Base-by-base conservation (phyloP, 495 filamentous ascomycete genomes). In the Parachaetomium inaequale region DNA sequence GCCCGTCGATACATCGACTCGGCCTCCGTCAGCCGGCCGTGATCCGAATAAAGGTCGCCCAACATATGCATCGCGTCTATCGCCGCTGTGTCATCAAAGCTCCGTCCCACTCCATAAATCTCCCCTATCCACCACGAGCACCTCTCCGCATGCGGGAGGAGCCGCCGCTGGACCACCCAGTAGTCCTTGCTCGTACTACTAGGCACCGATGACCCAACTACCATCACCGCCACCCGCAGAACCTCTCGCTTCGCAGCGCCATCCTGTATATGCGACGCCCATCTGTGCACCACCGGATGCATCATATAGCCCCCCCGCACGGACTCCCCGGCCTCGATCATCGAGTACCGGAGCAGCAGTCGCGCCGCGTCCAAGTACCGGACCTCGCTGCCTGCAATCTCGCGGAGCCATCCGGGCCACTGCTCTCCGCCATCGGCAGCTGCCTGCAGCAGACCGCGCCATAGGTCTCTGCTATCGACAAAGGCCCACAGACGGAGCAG, bases 281-380 rank as follows among this genome's bases (percentile, higher is more conserved):
- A 76, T 66, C 68, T 70, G 63, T 77, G 66, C 32, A 74, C 68
- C 36, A 74, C 72, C 55, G 64, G 63, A 57, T 76, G 70, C 53
- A 74, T 74, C 57, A 61, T 64, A 65, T 73, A 66, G 59, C 47
- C 60, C 5, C 66, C 63, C 46, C 50, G 59, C 45, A 59, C 61
- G 4, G 56, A 60, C 50, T 74, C 64, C 43, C 62, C 52, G 23
- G 58, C 45, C 59, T 75, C 64, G 66, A 76, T 70, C 51, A 75
- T 69, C 23, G 68, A 74, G 59, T 69, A 72, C 56, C 65, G 59
- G 40, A 69, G 64, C 54, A 76, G 63, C 36, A 62, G 62, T 46
- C 60, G 50, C 40, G 68, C 63, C 28, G 64, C 67, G 45, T 63
- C 62, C 23, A 63, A 47, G 47, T 72, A 76, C 29, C 47, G 63